Evolutionary conservation across 257 asterid genomes (phyloP).

Genomic region (Echites panduratus): DNA sequence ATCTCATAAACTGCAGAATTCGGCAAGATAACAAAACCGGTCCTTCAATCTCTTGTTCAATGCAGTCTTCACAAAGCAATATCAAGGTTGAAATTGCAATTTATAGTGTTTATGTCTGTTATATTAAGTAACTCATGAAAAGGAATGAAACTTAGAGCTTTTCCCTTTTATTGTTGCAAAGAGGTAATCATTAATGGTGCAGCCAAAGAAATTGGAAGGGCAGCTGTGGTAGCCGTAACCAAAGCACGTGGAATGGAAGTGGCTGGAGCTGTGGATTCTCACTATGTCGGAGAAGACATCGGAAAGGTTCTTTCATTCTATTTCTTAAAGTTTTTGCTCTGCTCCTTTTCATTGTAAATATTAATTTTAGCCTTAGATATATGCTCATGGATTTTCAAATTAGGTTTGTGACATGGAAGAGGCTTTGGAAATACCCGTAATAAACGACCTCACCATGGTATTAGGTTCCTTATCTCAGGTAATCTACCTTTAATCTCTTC

Average conservation of each 20-base stretch:
- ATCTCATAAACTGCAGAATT: conserved; percentile 19
- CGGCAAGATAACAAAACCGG: conserved; percentile 7
- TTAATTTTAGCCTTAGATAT: not conserved
- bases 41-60: conserved; percentile 39
- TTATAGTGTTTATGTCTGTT: not conserved
- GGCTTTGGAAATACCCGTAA: conserved; percentile 72
- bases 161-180: conserved; percentile 1
- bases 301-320: conserved; percentile 43
- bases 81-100: conserved; percentile 44
- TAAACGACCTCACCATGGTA: conserved; percentile 80
- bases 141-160: conserved; percentile 11
- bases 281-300: conserved; percentile 68
- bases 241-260: conserved; percentile 88
- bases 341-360: not conserved
- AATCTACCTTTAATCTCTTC: not conserved
- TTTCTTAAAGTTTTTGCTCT: not conserved
- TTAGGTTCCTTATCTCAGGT: conserved; percentile 93
- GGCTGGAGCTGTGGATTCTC: conserved; percentile 84
- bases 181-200: conserved; percentile 85
- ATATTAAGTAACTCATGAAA: not conserved
- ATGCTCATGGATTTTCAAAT: not conserved
- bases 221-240: conserved; percentile 79
- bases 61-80: conserved; percentile 51
- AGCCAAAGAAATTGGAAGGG: conserved; percentile 83
- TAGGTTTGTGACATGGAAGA: conserved; percentile 89